phyloP scores from a whole-genome alignment of 2,329 filamentous ascomycete species.

The Epichloe baconii region DNA sequence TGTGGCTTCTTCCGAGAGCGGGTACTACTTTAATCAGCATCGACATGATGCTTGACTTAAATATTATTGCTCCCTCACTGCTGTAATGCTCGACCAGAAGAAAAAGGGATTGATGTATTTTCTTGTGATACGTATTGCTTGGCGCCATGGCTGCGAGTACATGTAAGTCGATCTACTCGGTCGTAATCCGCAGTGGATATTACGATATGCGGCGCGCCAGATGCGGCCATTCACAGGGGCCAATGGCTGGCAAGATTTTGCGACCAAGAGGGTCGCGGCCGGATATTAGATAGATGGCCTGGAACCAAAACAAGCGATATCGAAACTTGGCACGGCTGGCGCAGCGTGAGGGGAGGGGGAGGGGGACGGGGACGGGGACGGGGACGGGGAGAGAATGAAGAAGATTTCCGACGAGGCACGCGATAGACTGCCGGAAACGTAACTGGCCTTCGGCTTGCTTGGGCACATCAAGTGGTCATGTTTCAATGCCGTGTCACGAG shows the following conservation, averaged over 20 bases:
- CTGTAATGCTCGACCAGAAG: too few species aligned
- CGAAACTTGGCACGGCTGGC: neutral
- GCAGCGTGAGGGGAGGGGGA: neutral
- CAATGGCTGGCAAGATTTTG: neutral
- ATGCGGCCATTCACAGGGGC: neutral
- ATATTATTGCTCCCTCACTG: too few species aligned
- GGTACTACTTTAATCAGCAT: too few species aligned
- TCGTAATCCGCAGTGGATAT: neutral
- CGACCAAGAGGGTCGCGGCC: neutral
- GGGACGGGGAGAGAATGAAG: neutral
- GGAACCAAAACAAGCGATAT: neutral
- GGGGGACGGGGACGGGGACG: too few species aligned
- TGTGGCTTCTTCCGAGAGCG: neutral
- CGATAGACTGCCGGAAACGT: constrained; percentile 2
- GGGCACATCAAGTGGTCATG: neutral
- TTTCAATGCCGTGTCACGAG: neutral
- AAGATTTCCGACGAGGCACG: neutral
- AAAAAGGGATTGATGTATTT: too few species aligned
- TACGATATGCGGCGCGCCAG: neutral
- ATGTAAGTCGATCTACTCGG: neutral
- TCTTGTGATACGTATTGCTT: too few species aligned
- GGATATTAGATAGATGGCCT: neutral
- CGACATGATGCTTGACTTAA: too few species aligned
- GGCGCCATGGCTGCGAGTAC: neutral
- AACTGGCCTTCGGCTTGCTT: neutral